Evolutionary conservation across 805 yeast genomes (phyloP), one percentile per base, ranked within the genome.

Genomic region (Sungouiozyma ichnusensis): DNA sequence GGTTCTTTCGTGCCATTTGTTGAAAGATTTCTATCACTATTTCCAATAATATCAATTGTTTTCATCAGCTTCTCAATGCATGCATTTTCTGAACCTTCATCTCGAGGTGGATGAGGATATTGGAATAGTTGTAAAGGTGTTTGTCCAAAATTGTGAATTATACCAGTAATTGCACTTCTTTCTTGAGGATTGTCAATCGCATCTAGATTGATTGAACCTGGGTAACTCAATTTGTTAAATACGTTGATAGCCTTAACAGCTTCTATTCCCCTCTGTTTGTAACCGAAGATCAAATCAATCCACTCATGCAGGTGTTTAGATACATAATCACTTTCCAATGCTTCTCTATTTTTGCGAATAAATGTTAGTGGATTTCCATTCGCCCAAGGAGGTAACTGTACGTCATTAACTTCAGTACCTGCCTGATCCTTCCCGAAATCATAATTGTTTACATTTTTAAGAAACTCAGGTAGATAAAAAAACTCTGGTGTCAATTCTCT

Each of bases 91-190:
- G 7, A 24, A 9, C 19, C 16, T 27, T 16, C 34, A n/a, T 8
- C 13, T 35, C 71, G 67, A 19, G 54, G 48, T 1, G 82, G 80
- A 58, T 86, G 95, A 0, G 87, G 81, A 40, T 71, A 72, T 15
- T 64, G 66, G 51, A 87, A 85, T 9, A 87, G 64, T 50, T 81
- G 84, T 38, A 73, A 55, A 1, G 96, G 96, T 0, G 94, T 86
- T 56, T 86, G 96, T 0, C 96, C 96, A 68, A 86, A 86, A 60
- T 86, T 86, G 56, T 87, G 92, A 40, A 86, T 86, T 51, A 83
- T 82, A 1, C 94, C 88, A 17, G 85, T 81, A 2, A 82, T 71
- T 1, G 94, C 90, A 33, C 77, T 68, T 48, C 79, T 71, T 59
- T 86, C 94, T 46, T 73, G 69, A 32, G 78, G 85, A 54, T 85